Conservation (phyloP, 1,284 basidiomycete genomes). For the Cutaneotrichosporon arboriforme region DNA sequence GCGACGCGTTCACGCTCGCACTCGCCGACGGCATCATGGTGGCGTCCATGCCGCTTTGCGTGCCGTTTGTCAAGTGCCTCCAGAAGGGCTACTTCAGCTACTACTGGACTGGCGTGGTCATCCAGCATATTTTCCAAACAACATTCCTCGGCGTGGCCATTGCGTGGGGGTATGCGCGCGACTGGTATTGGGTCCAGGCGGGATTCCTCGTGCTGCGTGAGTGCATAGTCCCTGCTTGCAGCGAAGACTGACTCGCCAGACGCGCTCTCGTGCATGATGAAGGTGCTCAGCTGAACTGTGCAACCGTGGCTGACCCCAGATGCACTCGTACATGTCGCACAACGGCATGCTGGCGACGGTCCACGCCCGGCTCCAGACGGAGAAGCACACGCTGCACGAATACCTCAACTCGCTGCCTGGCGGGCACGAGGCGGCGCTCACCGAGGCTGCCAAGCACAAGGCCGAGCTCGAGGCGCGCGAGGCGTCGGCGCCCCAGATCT, state of each 20-base stretch:
- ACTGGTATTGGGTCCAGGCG: constrained; percentile 98
- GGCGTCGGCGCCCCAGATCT: constrained; percentile 25
- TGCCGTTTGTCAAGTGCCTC: constrained; percentile 75
- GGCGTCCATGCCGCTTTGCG: constrained; percentile 63
- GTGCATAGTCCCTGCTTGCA: constrained; percentile 10
- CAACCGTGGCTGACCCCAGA: constrained; percentile 22
- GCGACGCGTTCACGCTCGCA: constrained; percentile 75
- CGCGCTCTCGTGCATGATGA: constrained; percentile 46
- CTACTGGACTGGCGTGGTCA: constrained; percentile 62
- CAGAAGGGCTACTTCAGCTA: constrained; percentile 72
- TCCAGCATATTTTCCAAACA: constrained; percentile 76
- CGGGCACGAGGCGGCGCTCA: constrained; percentile 31
- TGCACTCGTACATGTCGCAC: constrained; percentile 87
- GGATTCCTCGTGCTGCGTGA: constrained; percentile 83
- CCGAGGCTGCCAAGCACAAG: constrained; percentile 32
- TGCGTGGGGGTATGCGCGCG: constrained; percentile 53
- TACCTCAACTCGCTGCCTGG: constrained; percentile 35
- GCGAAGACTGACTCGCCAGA: constrained; percentile 22
- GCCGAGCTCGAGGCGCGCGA: constrained; percentile 37
- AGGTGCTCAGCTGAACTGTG: constrained; percentile 24
- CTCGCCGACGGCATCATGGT: constrained; percentile 79
- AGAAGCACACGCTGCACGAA: constrained; percentile 33
- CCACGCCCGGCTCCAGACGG: constrained; percentile 33
- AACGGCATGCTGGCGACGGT: constrained; percentile 77
- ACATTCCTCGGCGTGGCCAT: constrained; percentile 63